Evolutionary conservation across 2,329 filamentous ascomycete genomes (phyloP), one percentile per base, ranked within the genome.

Genomic region (Trematosphaeria pertusa): DNA sequence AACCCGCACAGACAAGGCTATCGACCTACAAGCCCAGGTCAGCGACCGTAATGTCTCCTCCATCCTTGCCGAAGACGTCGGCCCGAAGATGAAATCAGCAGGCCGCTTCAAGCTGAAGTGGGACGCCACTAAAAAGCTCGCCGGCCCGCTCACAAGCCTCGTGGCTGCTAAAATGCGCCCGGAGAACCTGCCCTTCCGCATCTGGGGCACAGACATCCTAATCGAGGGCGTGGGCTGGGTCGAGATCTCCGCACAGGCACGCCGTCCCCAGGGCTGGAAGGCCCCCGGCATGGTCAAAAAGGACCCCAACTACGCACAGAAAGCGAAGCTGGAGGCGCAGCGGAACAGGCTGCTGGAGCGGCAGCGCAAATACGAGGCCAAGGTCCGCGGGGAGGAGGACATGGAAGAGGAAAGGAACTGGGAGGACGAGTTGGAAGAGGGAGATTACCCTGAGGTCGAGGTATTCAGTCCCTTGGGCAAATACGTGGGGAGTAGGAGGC

Each of bases 201-300:
- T 97, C 2, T 80, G 94, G 50, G 85, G 87, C 7, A 82, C 87
- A 0, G 95, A 99, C 65, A 85, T 99, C 18, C 76, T 99, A 11
- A 85, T 99, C 38, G 93, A 97, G 69, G 91, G 94, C 2, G 87
- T 91, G 19, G 94, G 94, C 6, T 99, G 95, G 89, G 81, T 99
- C 2, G 94, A 99, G 72, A 72, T 99, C 31, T 86, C 86, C 0
- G 87, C 87, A 3, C 93, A 99, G 73, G 84, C 95, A 8, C 84
- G 93, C 1, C 65, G 62, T 0, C 62, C 62, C 1, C 57, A 60
- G 21, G 68, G 68, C 19, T 71, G 68, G 68, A 57, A 50, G 9
- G 49, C 66, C 0, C 37, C 50, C 0, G 66, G 63, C 85, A 39
- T 82, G 79, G 12, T 81, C 73, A 63, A 75, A 80, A 47, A 71